A percentile compares a stretch with the other conserved stretches of the same genome.
Evolutionary conservation across 331 rosid genomes (phyloP).

Genomic region (Malus hybrid): DNA sequence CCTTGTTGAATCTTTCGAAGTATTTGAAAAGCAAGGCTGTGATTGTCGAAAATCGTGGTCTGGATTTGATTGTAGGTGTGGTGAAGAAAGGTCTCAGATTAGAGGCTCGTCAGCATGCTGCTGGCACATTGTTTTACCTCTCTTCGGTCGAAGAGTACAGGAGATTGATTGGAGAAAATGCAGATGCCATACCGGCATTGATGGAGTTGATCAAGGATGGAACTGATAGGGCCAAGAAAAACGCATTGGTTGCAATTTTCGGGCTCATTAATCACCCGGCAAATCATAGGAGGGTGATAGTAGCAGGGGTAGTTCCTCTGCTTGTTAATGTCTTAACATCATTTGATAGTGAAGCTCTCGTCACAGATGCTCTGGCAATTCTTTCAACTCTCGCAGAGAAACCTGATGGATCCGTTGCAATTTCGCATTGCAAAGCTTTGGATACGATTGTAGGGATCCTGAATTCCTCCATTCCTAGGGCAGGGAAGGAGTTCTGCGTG

Average conservation of each 20-base stretch:
- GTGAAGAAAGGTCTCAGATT: conserved; percentile 35
- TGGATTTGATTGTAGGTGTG: conserved; percentile 42
- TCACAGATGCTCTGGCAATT: conserved; percentile 57
- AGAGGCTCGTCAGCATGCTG: conserved; percentile 58
- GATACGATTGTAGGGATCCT: conserved; percentile 26
- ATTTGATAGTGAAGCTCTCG: conserved; percentile 36
- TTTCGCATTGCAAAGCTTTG: conserved; percentile 33
- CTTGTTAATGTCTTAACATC: conserved; percentile 31
- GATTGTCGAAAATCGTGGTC: conserved; percentile 48
- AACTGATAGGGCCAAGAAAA: conserved; percentile 46
- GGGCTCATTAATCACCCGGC: conserved; percentile 44
- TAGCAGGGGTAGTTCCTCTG: conserved; percentile 41
- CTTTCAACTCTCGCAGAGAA: conserved; percentile 59
- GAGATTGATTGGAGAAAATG: conserved; percentile 43
- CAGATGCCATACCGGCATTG: conserved; percentile 50
- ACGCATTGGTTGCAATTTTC: conserved; percentile 60
- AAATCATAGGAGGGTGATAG: conserved; percentile 44
- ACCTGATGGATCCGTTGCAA: conserved; percentile 38
- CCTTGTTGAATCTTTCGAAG: conserved; percentile 71
- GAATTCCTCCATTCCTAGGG: conserved; percentile 41
- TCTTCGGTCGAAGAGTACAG: conserved; percentile 53
- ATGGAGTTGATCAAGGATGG: conserved; percentile 37
- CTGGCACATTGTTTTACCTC: conserved; percentile 64
- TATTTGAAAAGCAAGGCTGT: conserved; percentile 29
- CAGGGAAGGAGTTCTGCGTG: conserved; percentile 61